A percentile compares a stretch with the other conserved stretches of the same genome.
phyloP scores from a whole-genome alignment of 176 grass and related monocot species.

The Lolium perenne region DNA sequence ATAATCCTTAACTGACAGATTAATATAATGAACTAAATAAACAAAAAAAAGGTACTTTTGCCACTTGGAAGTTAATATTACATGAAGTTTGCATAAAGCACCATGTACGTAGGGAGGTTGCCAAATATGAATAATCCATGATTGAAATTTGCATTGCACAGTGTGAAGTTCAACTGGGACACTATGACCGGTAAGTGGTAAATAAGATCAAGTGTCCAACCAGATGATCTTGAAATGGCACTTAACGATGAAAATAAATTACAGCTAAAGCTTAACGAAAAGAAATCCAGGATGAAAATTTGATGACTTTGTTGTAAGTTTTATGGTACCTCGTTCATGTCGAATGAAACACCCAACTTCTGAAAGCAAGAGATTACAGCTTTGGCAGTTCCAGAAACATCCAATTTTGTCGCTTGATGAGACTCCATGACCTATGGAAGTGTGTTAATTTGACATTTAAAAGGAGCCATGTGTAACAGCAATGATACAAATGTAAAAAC shows the following conservation, averaged over 20 bases:
- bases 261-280: not conserved
- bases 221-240: constrained; percentile 14
- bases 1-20: not conserved
- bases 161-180: not conserved
- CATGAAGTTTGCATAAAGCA: constrained; percentile 1
- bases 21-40: not conserved
- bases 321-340: constrained; percentile 65
- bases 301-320: not conserved
- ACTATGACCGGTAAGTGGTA: constrained; percentile 5
- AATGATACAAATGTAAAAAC: constrained; percentile 13
- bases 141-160: not conserved
- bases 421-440: constrained; percentile 89
- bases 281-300: not conserved
- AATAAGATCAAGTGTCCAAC: constrained; percentile 1
- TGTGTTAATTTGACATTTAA: constrained; percentile 33
- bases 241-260: not conserved
- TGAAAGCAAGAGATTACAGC: constrained; percentile 90
- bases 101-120: constrained; percentile 1
- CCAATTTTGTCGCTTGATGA: constrained; percentile 86
- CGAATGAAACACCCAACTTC: constrained; percentile 75
- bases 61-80: not conserved
- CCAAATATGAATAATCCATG: constrained; percentile 2
- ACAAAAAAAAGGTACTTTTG: not conserved
- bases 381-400: constrained; percentile 90
- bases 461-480: not conserved